Evolutionary conservation across 148 eudicot genomes (phyloP).

Genomic region (Cornus florida): DNA sequence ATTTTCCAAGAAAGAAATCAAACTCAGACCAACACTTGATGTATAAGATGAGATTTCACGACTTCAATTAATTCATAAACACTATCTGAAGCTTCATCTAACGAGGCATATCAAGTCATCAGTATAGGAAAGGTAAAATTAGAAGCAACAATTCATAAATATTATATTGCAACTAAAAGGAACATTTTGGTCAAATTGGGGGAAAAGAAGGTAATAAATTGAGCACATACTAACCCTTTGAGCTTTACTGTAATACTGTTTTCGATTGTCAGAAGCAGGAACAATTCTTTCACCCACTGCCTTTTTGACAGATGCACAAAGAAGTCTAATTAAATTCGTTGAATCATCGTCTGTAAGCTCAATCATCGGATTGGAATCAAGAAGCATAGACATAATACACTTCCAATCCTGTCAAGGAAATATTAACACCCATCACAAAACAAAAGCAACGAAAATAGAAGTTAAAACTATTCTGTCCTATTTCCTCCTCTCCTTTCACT

Average conservation of each 20-base stretch:
- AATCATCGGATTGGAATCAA: conserved; percentile 71
- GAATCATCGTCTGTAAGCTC: conserved; percentile 88
- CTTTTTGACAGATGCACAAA: conserved; percentile 79
- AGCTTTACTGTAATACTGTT: conserved; percentile 70
- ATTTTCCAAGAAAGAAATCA: background rate
- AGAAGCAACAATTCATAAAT: conserved; percentile 1
- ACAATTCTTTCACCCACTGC: conserved; percentile 94
- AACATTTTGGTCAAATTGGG: background rate
- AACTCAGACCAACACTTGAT: background rate
- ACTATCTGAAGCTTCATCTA: background rate
- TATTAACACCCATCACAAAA: conserved; percentile 5
- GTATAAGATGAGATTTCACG: background rate
- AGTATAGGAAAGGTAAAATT: background rate
- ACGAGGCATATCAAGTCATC: conserved; percentile 1
- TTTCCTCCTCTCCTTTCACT: background rate
- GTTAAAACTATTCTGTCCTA: background rate
- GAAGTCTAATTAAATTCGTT: conserved; percentile 87
- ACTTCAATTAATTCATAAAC: background rate
- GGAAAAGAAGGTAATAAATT: background rate
- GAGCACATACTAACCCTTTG: conserved; percentile 60
- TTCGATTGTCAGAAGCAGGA: conserved; percentile 89
- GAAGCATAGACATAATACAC: conserved; percentile 70
- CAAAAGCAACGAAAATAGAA: background rate
- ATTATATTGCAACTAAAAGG: background rate
- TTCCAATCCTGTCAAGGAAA: conserved; percentile 79